Base-by-base conservation (phyloP, 768 basidiomycete species). In the Tephrocybe sp. region DNA sequence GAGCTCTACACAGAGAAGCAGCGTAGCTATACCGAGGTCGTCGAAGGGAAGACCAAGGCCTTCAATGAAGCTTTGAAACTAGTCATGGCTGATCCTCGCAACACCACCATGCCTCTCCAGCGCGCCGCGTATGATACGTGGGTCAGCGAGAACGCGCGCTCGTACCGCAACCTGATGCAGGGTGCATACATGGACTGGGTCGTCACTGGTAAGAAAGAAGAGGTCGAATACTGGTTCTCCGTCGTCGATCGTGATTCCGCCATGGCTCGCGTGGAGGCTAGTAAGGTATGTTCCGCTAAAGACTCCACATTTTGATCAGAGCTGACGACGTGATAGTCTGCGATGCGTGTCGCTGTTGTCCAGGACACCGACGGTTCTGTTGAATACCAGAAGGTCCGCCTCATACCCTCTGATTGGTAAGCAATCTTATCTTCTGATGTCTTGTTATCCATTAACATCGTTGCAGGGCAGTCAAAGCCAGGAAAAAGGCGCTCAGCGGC, bases 171-270 rank as follows among this genome's bases (percentile, higher is more conserved):
- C 25, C 21, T 26, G 4, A 43, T 43, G 22, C 40, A 49, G 22
- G 40, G 39, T n/a, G 48, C 48, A 4, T 49, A 49, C 48, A 49
- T 49, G 48, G 48, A 42, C 22, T 43, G 48, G 48, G 48, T 49
- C 41, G 41, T 43, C 40, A 36, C 48, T 22, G 48, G 48, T 2
- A 49, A 35, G 40, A 49, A 43, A 24, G 48, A 49, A 41, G 48
- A 49, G 26, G 48, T 49, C 31, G 48, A 49, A 26, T 43, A 42
- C 48, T 49, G 41, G 40, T 49, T 49, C 40, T 41, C 48, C 11
- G 27, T 49, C 16, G 40, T 49, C 7, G 48, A 49, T 42, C 48
- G 41, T 15, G 48, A 42, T 31, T 42, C 48, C 19, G 48, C 48
- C 13, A 42, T 49, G 48, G 48, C 48, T 5, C 39, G 40, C 6